Conservation (phyloP, 192 early-diverging fungal species). For the Podila horticola region DNA sequence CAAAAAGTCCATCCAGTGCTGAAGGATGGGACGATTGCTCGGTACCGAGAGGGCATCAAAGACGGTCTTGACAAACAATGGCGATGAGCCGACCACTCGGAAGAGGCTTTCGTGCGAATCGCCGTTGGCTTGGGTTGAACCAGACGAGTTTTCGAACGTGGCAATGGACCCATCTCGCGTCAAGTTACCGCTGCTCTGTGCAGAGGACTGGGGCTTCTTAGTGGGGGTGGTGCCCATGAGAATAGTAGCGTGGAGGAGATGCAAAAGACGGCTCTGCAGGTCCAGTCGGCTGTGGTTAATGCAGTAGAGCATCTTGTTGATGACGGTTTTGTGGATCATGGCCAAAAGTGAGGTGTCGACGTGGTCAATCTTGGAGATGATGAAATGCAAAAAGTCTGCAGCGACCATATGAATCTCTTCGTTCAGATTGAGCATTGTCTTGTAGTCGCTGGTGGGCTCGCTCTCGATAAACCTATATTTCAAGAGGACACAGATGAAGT, state of each 20-base stretch:
- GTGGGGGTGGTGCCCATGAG: slow-evolving; percentile 47
- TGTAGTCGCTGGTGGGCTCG: slow-evolving; percentile 48
- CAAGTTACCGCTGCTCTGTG: slow-evolving; percentile 6
- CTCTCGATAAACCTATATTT: slow-evolving; percentile 53
- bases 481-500: neutral
- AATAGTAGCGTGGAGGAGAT: slow-evolving; percentile 62
- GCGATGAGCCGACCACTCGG: slow-evolving; percentile 49
- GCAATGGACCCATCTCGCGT: slow-evolving; percentile 25
- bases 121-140: neutral
- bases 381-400: slow-evolving; percentile 65
- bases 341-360: slow-evolving; percentile 59
- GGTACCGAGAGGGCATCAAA: slow-evolving; percentile 65
- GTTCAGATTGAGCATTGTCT: slow-evolving; percentile 41
- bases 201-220: slow-evolving; percentile 16
- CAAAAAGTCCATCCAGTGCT: slow-evolving; percentile 84
- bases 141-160: slow-evolving; percentile 13
- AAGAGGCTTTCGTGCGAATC: slow-evolving; percentile 36
- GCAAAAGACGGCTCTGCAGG: slow-evolving; percentile 68
- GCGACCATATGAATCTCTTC: slow-evolving; percentile 67
- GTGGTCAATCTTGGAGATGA: slow-evolving; percentile 63
- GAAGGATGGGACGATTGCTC: slow-evolving; percentile 74
- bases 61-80: slow-evolving; percentile 66
- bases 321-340: slow-evolving; percentile 59
- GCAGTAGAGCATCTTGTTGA: slow-evolving; percentile 70
- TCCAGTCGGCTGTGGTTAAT: slow-evolving; percentile 61